Conservation (phyloP, 441 rosid species). For the Populus trichocarpa region DNA sequence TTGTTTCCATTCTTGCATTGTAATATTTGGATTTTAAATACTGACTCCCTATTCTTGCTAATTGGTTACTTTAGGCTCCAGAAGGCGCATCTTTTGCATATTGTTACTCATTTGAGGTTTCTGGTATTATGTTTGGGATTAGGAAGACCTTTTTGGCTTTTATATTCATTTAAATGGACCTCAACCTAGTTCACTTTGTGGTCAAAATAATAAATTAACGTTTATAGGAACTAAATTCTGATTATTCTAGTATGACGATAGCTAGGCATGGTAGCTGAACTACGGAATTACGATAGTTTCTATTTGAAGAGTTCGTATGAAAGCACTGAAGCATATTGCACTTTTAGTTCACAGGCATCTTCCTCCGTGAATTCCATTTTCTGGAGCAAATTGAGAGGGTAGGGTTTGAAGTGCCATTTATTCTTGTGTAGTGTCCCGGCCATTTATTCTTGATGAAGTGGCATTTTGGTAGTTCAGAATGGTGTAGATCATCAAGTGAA, state of each 20-base stretch:
- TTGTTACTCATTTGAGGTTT: neutral
- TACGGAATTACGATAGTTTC: neutral
- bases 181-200: neutral
- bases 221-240: neutral
- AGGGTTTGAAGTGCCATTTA: neutral
- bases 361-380: neutral
- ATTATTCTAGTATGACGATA: neutral
- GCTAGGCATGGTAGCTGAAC: neutral
- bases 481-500: neutral
- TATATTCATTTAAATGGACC: neutral
- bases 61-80: neutral
- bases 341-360: neutral
- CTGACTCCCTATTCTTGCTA: neutral
- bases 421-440: neutral
- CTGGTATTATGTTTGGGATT: neutral
- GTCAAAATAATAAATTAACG: neutral
- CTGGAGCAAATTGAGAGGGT: neutral
- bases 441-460: neutral
- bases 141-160: neutral
- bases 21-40: slow-evolving; percentile 20
- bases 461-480: neutral
- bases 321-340: neutral
- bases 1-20: slow-evolving; percentile 20
- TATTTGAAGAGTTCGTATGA: neutral
- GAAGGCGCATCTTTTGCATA: neutral